Percentiles rank a stretch among this genome's conserved stretches.
Evolutionary conservation across 73 alveolate species (phyloP).

Genomic region (Paramecium biaurelia): DNA sequence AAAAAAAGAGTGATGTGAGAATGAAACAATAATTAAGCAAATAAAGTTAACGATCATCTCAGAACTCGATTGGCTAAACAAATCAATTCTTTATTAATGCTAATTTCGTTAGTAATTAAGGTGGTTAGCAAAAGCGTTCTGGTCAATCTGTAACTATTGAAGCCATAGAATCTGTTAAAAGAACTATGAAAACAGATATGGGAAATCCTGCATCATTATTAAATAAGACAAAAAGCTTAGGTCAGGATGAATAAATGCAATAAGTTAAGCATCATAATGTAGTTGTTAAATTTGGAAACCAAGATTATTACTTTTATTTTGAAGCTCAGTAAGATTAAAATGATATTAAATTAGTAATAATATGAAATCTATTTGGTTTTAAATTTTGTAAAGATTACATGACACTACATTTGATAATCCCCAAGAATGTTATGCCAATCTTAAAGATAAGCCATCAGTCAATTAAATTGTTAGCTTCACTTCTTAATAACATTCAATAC

Average conservation of each 20-base stretch:
- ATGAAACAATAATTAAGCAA: neutral
- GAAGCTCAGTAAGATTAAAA: slow-evolving; percentile 3
- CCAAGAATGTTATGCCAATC: neutral
- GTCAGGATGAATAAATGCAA: slow-evolving; percentile 15
- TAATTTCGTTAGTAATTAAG: neutral
- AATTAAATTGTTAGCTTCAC: neutral
- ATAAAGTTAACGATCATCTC: neutral
- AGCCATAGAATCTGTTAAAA: neutral
- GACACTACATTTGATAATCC: neutral
- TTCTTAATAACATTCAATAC: neutral
- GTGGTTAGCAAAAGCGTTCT: neutral
- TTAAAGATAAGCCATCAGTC: neutral
- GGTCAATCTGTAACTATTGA: slow-evolving; percentile 26
- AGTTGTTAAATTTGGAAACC: slow-evolving; percentile 20
- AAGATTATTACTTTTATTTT: slow-evolving; percentile 11
- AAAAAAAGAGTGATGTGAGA: slow-evolving; percentile 29
- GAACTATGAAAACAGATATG: slow-evolving; percentile 46
- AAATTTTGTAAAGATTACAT: neutral
- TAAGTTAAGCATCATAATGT: neutral
- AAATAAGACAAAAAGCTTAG: slow-evolving; percentile 16
- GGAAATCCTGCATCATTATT: neutral
- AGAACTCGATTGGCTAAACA: neutral
- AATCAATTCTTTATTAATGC: slow-evolving; percentile 48
- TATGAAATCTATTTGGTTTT: neutral
- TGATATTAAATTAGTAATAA: neutral